Base-by-base conservation (phyloP, 2,329 filamentous ascomycete genomes). In the Aspergillus neoniger region DNA sequence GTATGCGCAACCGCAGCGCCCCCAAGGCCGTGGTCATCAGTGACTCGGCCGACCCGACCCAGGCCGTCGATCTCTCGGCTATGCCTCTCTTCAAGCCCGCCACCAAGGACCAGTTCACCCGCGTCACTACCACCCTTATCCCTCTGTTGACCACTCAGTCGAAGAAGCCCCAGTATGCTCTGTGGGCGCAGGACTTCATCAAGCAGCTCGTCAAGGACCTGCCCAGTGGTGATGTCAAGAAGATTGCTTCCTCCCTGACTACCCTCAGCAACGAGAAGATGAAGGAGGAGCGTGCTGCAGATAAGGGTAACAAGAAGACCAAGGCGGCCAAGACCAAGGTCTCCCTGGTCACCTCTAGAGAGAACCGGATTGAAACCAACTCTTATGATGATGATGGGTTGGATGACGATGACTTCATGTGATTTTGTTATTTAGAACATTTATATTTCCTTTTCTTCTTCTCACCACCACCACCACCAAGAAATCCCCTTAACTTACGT, bases 281-380 rank as follows among this genome's bases (percentile, higher is more conserved):
- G 89, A 96, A 92, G 83, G 93, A 97, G 78, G 95, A 99, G 85
- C 97, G 98, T 85, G 88, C 89, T 4, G 87, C 91, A 3, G 92
- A 96, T 67, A 97, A 96, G 84, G 88, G 91, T 57, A 91, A 89
- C 72, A 99, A 98, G 90, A 99, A 98, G 87, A 88, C 84, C 69
- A 98, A 98, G 86, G 93, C 93, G 4, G 90, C 91, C 63, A 98
- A 98, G 87, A 96, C 90, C 41, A 99, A 99, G 87, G 87, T 91
- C 17, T 89, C 87, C 6, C 82, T 98, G 53, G 90, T 91, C 58
- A 87, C 61, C 80, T 78, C 72, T 80, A 89, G 73, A 79, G 83
- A 80, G 75, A 83, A 70, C 79, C 76, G 69, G 83, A 83, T 75
- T 63, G 94, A 98, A 76, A 87, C 86, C n/a, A 86, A 84, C 59